Evolutionary conservation across 495 filamentous ascomycete genomes (phyloP), one percentile per base, ranked within the genome.

Genomic region (Penicillium pancosmium): DNA sequence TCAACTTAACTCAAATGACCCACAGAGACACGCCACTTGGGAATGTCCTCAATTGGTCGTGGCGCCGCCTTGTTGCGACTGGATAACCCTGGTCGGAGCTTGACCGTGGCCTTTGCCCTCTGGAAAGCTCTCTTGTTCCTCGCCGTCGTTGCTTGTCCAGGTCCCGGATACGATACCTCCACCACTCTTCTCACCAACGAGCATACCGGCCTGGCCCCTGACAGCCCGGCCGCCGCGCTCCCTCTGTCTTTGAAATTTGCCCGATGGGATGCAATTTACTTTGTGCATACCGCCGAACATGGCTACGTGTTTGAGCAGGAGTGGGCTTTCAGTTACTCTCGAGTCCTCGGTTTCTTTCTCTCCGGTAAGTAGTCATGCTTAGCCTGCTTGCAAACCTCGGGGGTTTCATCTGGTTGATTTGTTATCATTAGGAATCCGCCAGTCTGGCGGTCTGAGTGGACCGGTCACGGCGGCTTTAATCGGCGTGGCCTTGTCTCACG

Each of bases 231-330:
- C 19, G 46, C 52, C n/a, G 60, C 64, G 7, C 65, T 74, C 6
- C 61, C 70, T 0, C 65, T 64, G 25, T 54, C 73, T 16, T 59
- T 71, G 56, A 86, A 85, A 52, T 80, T 97, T 40, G 85, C 86
- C 0, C 82, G 93, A 73, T 98, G 94, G 94, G 94, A 98, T 68
- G 87, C 90, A 36, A 86, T 98, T 53, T 98, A 97, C 70, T 98
- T 90, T 65, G 76, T 87, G 35, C 82, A 86, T 54, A 71, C 78
- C 46, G 86, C 91, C 0, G 76, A 81, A 54, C 77, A 86, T 34
- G 92, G 91, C 21, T 92, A 97, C 60, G 51, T 87, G 10, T 93
- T 88, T 73, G 94, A 98, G 74, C 95, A 98, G 74, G 92, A 97
- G 74, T 98, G 93, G 92, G 94, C 95, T 1, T 98, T 96, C 76